Base-by-base conservation (phyloP, 108 stramenopile species). In the Cyclostephanos invisitatus region DNA sequence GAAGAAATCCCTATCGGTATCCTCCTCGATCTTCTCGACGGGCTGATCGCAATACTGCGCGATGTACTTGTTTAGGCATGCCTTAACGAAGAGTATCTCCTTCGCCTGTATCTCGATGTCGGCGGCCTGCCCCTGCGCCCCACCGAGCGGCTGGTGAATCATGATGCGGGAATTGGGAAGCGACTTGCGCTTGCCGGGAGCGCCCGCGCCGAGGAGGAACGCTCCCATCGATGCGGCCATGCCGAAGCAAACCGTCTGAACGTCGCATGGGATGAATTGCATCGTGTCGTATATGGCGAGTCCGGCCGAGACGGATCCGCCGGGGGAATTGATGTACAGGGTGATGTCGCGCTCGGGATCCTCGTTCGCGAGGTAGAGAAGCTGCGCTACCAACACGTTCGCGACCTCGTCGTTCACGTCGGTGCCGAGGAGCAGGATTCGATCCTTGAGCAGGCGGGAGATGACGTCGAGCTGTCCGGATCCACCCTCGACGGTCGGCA, bases 31-130 rank as follows among this genome's bases (percentile, higher is more conserved):
- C 85, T 97, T 97, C 27, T 95, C 94, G 57, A 85, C 82, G 1
- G 96, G 94, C 82, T 98, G 98, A 67, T 87, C 96, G 40, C 83
- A 85, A 82, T 97, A 97, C 48, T 95, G 88, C 20, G 96, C 93
- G 80, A 97, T 95, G 82, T 91, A 96, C 35, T 87, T 89, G 78
- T 97, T 97, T 61, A 98, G 20, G 22, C 60, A 61, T 0, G 60
- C 60, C 60, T 61, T 61, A 37, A 61, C 60, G 20, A 61, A 61
- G 11, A 61, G 60, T 42, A 82, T n/a, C 74, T 98, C 96, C 83
- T 97, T 97, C 54, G 98, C 98, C 71, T 98, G 96, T 70, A 98
- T 97, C 73, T 98, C 96, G 84, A 98, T 98, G 76, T 98, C 98
- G 17, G 90, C 85, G 8, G 98, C 98, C 70, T 93, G 92, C n/a